Base-by-base conservation (phyloP, 106 monocot genomes). In the Cymbidium sinense region DNA sequence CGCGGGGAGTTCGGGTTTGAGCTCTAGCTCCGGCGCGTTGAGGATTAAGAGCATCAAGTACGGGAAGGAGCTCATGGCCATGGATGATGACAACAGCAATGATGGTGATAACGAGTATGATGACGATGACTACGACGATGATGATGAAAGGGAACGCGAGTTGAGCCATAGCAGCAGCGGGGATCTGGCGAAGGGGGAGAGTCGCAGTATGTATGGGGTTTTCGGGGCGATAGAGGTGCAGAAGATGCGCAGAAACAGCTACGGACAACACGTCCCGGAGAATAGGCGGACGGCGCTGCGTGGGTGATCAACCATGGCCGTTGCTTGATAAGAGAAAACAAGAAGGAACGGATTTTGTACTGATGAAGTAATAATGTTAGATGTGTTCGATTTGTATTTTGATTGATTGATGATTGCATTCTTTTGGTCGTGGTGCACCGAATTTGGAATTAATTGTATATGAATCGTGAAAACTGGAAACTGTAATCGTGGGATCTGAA, bases 11-110 rank as follows among this genome's bases (percentile, higher is more conserved):
- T 7, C 74, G 11, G 27, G 25, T 4, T 15, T 17, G 3, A 27
- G 43, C 27, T 43, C 74, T 44, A 39, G 7, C 21, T 71, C 71
- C 20, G 28, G 74, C 47, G 27, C 4, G 15, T 34, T 72, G 1
- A 72, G 71, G 37, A 20, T 72, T 5, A 21, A 27, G 37, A 72
- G 71, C 71, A 74, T 44, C 43, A 74, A 74, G 11, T 74, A 44
- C 13, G 44, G 35, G 44, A 44, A 74, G 6, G 44, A 74, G 43
- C 23, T 74, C 2, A 43, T 44, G 43, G 44, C 18, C 3, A 71
- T 43, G 74, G 43, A 74, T 10, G 74, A 74, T 41, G 74, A 74
- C 12, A 21, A 74, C 74, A 47, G 44, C 74, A 25, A 74, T n/a
- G 43, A 74, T 41, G 74, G 44, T 0, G 74, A 74, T 9, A 47